Conservation (phyloP, 345 rosid species). For the Psidium friedrichsthalianum region DNA sequence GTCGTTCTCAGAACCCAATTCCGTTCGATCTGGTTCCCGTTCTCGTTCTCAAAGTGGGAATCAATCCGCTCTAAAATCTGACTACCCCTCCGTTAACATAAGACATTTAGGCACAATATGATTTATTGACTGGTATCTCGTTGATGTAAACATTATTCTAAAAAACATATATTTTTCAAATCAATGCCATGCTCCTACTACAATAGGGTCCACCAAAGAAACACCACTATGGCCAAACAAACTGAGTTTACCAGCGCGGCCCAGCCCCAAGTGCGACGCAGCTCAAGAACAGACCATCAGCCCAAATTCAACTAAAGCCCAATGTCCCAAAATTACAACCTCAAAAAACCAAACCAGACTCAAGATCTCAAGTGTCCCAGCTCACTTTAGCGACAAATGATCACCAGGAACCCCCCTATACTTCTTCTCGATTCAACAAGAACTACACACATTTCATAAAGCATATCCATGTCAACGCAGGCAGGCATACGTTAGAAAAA, state of each 20-base stretch:
- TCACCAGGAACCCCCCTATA: neutral
- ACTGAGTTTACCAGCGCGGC: neutral
- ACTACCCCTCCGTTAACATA: fast-evolving
- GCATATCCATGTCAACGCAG: neutral
- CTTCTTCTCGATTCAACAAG: neutral
- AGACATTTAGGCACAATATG: neutral
- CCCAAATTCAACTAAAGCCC: neutral
- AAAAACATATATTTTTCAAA: neutral
- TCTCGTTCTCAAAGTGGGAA: neutral
- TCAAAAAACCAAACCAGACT: neutral
- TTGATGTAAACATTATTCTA: neutral
- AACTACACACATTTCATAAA: neutral
- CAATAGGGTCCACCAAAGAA: neutral
- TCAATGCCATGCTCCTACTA: neutral
- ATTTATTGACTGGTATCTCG: too few species aligned
- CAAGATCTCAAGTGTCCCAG: neutral
- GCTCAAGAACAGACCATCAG: neutral
- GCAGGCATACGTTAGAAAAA: neutral
- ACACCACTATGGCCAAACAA: neutral
- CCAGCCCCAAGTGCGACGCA: neutral
- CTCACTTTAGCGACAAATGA: neutral
- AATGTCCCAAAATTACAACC: neutral
- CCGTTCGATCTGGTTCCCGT: fast-evolving
- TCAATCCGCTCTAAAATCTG: fast-evolving
- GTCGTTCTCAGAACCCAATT: fast-evolving